Evolutionary conservation across 2,329 filamentous ascomycete species (phyloP), one percentile per base, ranked within the genome.

Genomic region (Davidsoniella australis): DNA sequence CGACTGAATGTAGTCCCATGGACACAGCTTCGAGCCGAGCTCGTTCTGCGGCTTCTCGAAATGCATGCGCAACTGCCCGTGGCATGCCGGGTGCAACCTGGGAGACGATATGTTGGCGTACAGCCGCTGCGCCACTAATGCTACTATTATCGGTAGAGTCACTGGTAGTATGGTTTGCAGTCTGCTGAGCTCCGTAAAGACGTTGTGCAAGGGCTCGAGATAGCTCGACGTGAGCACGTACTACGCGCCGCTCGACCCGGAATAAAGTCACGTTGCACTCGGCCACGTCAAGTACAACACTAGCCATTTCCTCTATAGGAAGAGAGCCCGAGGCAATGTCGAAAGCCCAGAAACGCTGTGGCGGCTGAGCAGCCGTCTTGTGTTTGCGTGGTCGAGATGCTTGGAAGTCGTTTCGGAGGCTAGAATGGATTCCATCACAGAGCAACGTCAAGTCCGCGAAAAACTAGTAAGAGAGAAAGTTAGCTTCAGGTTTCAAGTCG

Each of bases 251-350:
- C 1, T 58, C 59, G 46, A 60, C 59, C 14, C 57, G 54, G 23
- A 53, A 55, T 6, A 56, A 48, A 1, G 59, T 58, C 1, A 55
- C 53, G 9, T 55, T 57, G 20, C 55, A 58, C 8, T 57, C 60
- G n/a, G 56, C 59, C 10, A 58, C 60, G 51, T 59, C 58, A 0
- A 57, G 60, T 37, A 51, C 61, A 47, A 58, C 57, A 16, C 60
- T 61, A 43, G 26, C 50, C 39, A 52, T 48, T 42, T 52, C 50
- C 41, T 52, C 50, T 17, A 48, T 33, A 26, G 50, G 50, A n/a
- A 52, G 23, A 5, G 45, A 16, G 10, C 41, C 46, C 16, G 61
- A 50, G 53, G 57, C 56, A 24, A 54, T 60, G 47, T 60, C 60
- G 57, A 60, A 51, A 20, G 41, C 57, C 40, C 60, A 61, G 41